Evolutionary conservation across 1,284 basidiomycete genomes (phyloP).

Genomic region (Rhodofomes roseus): DNA sequence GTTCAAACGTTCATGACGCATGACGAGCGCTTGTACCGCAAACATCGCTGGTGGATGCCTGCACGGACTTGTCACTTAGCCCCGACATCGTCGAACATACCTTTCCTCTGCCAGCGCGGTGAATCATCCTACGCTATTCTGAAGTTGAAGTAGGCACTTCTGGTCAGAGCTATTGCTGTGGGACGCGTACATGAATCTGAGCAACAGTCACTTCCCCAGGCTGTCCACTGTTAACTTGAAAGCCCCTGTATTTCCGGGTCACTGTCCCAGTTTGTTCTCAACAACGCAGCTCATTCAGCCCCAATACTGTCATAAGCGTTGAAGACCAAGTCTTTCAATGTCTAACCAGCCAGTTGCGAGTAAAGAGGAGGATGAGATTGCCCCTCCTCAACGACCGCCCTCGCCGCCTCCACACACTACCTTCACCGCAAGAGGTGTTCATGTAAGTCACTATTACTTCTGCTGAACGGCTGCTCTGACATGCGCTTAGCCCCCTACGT

Average conservation of each 20-base stretch:
- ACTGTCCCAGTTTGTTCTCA: not conserved
- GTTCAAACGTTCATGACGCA: no score
- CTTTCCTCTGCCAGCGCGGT: no score
- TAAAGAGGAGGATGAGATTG: slow-evolving; percentile 51
- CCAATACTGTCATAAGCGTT: not conserved
- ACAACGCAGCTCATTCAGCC: not conserved
- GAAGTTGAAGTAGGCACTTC: no score
- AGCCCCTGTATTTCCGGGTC: no score
- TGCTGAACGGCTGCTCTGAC: slow-evolving; percentile 11
- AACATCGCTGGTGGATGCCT: not conserved
- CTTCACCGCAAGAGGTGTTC: slow-evolving; percentile 62
- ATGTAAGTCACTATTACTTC: slow-evolving; percentile 46
- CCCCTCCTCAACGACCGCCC: slow-evolving; percentile 62
- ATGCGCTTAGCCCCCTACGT: slow-evolving; percentile 57
- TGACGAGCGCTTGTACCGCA: not conserved
- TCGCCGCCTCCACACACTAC: slow-evolving; percentile 71
- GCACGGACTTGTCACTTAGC: no score
- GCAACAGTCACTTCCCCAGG: no score
- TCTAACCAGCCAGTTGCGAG: slow-evolving; percentile 6
- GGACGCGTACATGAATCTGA: no score
- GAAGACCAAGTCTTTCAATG: no score
- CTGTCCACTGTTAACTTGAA: no score
- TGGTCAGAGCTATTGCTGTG: no score
- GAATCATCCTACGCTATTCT: no score
- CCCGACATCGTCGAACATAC: no score